phyloP scores from a whole-genome alignment of 169 alveolate species.

The Babesia sp. region DNA sequence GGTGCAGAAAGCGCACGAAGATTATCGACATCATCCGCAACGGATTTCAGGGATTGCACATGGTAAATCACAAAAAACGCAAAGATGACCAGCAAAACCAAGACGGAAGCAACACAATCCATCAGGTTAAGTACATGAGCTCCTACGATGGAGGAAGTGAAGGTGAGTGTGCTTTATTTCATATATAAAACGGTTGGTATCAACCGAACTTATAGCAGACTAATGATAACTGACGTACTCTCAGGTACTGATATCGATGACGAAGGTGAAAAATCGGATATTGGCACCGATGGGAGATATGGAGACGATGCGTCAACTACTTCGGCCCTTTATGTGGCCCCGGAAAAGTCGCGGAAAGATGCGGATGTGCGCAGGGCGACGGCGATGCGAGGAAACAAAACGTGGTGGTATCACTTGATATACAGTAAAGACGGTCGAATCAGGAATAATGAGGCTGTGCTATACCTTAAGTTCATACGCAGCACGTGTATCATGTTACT shows the following conservation, averaged over 20 bases:
- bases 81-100: not conserved
- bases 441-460: constrained; percentile 59
- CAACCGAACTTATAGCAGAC: not conserved
- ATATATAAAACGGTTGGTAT: no score
- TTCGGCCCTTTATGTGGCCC: not conserved
- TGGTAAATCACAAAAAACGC: not conserved
- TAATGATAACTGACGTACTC: not conserved
- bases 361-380: not conserved
- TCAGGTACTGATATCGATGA: not conserved
- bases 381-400: not conserved
- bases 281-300: not conserved
- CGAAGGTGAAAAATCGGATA: not conserved
- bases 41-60: constrained; percentile 13
- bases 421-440: constrained; percentile 21
- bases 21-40: constrained; percentile 8
- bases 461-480: constrained; percentile 57
- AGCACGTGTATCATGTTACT: constrained; percentile 49
- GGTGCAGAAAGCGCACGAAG: constrained; percentile 7
- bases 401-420: constrained; percentile 56
- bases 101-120: not conserved
- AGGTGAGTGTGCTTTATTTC: constrained; percentile 24
- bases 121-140: constrained; percentile 5
- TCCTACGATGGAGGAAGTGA: not conserved
- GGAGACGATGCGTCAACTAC: not conserved
- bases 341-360: not conserved